Evolutionary conservation across 805 yeast genomes (phyloP), one percentile per base, ranked within the genome.

Genomic region (Saccharomycopsis vini): DNA sequence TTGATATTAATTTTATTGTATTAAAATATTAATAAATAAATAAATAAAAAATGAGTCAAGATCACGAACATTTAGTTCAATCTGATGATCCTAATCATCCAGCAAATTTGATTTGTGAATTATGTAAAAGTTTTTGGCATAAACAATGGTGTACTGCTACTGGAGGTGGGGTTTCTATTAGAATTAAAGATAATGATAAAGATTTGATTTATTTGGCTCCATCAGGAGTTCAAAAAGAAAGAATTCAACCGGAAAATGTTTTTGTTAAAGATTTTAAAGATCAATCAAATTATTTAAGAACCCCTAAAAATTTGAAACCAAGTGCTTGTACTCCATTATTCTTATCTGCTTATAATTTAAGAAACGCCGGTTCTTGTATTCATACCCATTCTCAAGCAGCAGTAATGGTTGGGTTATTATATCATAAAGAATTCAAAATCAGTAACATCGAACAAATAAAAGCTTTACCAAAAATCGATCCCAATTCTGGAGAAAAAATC

Each of bases 111-210:
- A 85, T 89, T 49, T 87, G 95, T 59, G 83, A 81, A 47, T 69
- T 89, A 24, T 88, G 96, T 59, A 68, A 75, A 41, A 64, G 73
- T 15, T 86, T 90, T 58, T 90, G 82, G 59, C 69, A 74, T 52
- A 81, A 82, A 56, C 81, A 84, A 40, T 88, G 96, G 95, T 90
- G 86, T 53, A 80, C 95, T 0, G 97, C 97, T 2, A 90, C 97
- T 1, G 97, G 95, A 2, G 97, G 97, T 26, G 97, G 97, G 3
- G 81, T 90, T 54, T 82, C 95, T 26, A 81, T 89, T 40, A 63
- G 80, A 43, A 29, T 34, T 7, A 61, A 56, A 47, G 56, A 55
- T 36, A 49, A 50, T 7, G 69, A 72, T 2, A 72, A 69, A 1
- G 69, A 76, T 48, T 55, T 65, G 18, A 75, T 85, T 15, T 89